Evolutionary conservation across 106 monocot species (phyloP), one percentile per base, ranked within the genome.

Genomic region (Phalaenopsis equestris): DNA sequence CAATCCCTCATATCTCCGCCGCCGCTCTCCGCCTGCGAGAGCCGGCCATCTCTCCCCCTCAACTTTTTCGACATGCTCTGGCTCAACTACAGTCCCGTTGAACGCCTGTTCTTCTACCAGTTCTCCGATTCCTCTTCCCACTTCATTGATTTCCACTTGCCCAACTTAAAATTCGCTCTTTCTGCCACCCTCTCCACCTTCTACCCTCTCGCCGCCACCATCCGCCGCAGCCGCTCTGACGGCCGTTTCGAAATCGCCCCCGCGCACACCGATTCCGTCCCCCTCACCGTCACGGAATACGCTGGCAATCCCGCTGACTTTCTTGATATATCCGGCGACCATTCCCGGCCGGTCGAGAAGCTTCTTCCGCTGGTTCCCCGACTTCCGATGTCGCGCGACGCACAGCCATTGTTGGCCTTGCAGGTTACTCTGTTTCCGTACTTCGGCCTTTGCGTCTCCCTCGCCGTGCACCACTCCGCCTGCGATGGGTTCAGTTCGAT

Each of bases 261-360:
- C 83, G 46, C 82, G 2, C 41, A 61, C 6, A 78, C 56, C 3
- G 83, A 85, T 43, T 78, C 75, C 30, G 82, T 89, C n/a, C 15
- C 73, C 7, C 77, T 89, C 46, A 64, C 74, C 1, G 77, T 86
- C 41, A 23, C 49, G 18, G 76, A 76, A 10, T 49, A 46, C 84
- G 49, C 7, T 11, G 57, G 46, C 17, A n/a, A 18, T 12, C 24
- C 3, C 7, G 76, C 0, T 17, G 55, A 56, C 46, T 82, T 82
- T 48, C 21, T 43, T 47, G 77, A 77, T 17, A 15, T 82, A 46
- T 76, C 67, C 19, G 67, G 77, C 9, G 17, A 52, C 67, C 77
- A 77, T n/a, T n/a, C 82, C 21, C 56, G 77, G 12, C 23, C 64
- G 23, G 3, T 67, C 2, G 19, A n/a, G 1, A 65, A 41, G 38